Conservation (phyloP, 2,329 filamentous ascomycete genomes). For the Aspergillus candidus region DNA sequence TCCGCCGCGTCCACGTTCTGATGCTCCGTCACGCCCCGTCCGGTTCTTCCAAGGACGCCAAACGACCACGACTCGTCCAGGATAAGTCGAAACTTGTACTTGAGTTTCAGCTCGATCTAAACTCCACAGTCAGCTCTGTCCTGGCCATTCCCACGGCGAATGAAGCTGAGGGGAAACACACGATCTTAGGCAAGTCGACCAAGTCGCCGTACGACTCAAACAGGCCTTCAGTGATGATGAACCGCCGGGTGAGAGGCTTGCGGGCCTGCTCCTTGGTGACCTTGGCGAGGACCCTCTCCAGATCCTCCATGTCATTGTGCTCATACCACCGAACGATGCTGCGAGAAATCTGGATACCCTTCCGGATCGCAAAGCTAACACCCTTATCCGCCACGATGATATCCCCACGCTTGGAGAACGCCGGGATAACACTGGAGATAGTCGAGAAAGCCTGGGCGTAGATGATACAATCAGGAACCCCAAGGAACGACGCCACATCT, state of each 20-base stretch:
- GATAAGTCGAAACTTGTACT: constrained; percentile 96
- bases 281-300: constrained; percentile 77
- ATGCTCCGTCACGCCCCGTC: constrained; percentile 86
- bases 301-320: constrained; percentile 91
- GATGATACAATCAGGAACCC: constrained; percentile 82
- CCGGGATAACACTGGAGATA: constrained; percentile 92
- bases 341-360: constrained; percentile 86
- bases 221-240: constrained; percentile 91
- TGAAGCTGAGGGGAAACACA: constrained; percentile 37
- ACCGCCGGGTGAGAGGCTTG: constrained; percentile 83
- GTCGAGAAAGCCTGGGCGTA: constrained; percentile 96
- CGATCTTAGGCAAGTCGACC: constrained; percentile 76
- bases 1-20: constrained; percentile 92
- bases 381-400: constrained; percentile 93
- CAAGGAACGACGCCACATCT: constrained; percentile 85
- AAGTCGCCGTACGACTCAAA: constrained; percentile 88
- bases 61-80: constrained; percentile 98
- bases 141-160: neutral
- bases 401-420: constrained; percentile 94
- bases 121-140: constrained; percentile 5
- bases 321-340: constrained; percentile 92
- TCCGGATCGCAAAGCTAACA: constrained; percentile 88
- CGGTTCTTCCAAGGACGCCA: constrained; percentile 84
- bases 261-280: constrained; percentile 82
- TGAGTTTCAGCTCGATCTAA: constrained; percentile 82